These are phyloP conservation scores for Setaria italica DNA, from an alignment of 202 grass and related monocot species.

Conservation along the genomic window DNA sequence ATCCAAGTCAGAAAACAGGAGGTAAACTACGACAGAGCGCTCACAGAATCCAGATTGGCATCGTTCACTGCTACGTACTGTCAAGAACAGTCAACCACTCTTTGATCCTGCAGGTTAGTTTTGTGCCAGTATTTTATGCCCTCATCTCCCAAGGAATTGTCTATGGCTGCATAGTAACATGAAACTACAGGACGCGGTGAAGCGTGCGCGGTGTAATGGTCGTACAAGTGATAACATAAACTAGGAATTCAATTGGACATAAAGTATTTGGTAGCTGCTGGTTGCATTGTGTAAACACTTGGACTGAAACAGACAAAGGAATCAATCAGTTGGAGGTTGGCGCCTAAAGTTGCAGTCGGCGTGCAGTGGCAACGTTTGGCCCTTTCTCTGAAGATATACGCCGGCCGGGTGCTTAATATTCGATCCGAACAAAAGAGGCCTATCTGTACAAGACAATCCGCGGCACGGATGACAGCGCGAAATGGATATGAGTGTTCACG, in stretches of 20 bases:
- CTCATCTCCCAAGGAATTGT: neutral
- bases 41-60: neutral
- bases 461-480: neutral
- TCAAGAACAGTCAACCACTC: neutral
- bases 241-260: neutral
- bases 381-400: neutral
- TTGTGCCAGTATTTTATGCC: neutral
- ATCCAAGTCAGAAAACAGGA: neutral
- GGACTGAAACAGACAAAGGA: neutral
- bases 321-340: neutral
- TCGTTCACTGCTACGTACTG: neutral
- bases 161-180: neutral
- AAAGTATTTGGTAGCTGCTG: neutral
- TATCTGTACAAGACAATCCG: neutral
- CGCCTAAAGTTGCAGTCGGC: neutral
- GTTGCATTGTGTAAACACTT: neutral
- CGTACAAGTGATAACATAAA: neutral
- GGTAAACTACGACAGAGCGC: neutral
- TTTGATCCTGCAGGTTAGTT: neutral
- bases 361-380: neutral
- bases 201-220: neutral
- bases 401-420: neutral
- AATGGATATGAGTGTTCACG: neutral
- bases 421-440: neutral
- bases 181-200: neutral